A percentile compares a stretch with the other conserved stretches of the same genome.
Evolutionary conservation across 2,329 filamentous ascomycete genomes (phyloP).

Genomic region (Sarocladiaceae sp.): DNA sequence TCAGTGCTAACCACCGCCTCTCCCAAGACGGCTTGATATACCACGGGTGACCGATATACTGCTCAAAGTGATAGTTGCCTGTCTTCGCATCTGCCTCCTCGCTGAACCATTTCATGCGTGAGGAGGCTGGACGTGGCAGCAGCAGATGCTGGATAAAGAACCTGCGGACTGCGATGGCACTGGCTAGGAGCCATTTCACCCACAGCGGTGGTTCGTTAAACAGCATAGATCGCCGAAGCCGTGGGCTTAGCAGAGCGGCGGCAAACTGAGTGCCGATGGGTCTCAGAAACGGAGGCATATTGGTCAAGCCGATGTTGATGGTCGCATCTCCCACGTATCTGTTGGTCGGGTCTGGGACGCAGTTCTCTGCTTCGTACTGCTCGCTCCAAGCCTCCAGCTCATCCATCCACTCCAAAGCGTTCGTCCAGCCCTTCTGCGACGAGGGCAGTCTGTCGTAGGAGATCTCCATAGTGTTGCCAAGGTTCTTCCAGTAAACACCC

Average conservation of each 20-base stretch:
- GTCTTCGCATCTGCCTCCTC: constrained; percentile 33
- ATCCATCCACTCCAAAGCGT: constrained; percentile 46
- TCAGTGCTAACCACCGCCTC: constrained; percentile 42
- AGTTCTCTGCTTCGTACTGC: constrained; percentile 36
- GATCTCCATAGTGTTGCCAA: constrained; percentile 51
- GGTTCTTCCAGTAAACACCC: constrained; percentile 50
- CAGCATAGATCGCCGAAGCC: constrained; percentile 11
- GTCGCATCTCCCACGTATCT: constrained; percentile 28
- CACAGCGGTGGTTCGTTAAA: constrained; percentile 13
- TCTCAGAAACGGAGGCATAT: constrained; percentile 12
- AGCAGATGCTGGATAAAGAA: constrained; percentile 40
- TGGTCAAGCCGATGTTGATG: constrained; percentile 11
- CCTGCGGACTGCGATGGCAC: constrained; percentile 34
- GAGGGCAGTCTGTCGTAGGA: constrained; percentile 38
- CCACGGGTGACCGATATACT: constrained; percentile 44
- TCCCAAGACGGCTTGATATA: constrained; percentile 43
- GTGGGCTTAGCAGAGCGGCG: not conserved
- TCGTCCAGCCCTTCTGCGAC: constrained; percentile 31
- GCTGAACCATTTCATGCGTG: constrained; percentile 22
- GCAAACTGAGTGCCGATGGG: not conserved
- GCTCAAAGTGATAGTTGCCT: constrained; percentile 31
- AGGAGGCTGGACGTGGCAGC: constrained; percentile 38
- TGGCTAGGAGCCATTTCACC: constrained; percentile 25
- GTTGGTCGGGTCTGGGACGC: constrained; percentile 19
- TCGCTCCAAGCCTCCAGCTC: constrained; percentile 43